These are phyloP conservation scores for Wickerhamomyces chambardii DNA, from an alignment of 805 yeast genomes.

Conservation along the genomic window DNA sequence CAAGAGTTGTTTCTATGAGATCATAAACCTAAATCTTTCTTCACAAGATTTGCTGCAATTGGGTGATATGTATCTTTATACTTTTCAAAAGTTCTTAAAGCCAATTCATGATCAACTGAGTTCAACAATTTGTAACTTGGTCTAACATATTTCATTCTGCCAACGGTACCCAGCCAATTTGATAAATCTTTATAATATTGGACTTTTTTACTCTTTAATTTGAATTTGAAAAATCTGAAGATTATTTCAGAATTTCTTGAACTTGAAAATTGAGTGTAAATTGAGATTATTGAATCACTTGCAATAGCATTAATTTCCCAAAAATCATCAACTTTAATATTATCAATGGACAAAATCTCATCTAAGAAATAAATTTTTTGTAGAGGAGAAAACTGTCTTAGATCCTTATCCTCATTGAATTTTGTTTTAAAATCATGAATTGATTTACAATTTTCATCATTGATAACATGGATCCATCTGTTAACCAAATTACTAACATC, in stretches of 20 bases:
- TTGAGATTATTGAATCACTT: constrained; percentile 22
- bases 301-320: constrained; percentile 25
- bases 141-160: constrained; percentile 91
- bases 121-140: constrained; percentile 70
- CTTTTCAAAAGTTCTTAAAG: constrained; percentile 53
- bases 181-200: constrained; percentile 47
- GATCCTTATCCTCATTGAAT: constrained; percentile 26
- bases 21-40: constrained; percentile 59
- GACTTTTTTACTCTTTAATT: constrained; percentile 42
- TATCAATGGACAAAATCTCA: constrained; percentile 42
- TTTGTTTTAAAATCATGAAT: constrained; percentile 7
- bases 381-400: constrained; percentile 50
- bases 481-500: constrained; percentile 58
- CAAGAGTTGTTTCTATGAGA: too few relatives aligned
- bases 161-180: constrained; percentile 84
- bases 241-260: constrained; percentile 75
- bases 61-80: constrained; percentile 67
- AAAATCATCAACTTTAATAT: constrained; percentile 27
- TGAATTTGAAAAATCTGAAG: constrained; percentile 68
- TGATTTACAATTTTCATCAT: constrained; percentile 6
- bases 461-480: constrained; percentile 40
- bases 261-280: constrained; percentile 33
- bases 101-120: constrained; percentile 55
- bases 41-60: constrained; percentile 74
- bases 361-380: constrained; percentile 79